These are phyloP conservation scores for Ogataea neopini DNA, from an alignment of 805 yeast species.

Conservation along the genomic window DNA sequence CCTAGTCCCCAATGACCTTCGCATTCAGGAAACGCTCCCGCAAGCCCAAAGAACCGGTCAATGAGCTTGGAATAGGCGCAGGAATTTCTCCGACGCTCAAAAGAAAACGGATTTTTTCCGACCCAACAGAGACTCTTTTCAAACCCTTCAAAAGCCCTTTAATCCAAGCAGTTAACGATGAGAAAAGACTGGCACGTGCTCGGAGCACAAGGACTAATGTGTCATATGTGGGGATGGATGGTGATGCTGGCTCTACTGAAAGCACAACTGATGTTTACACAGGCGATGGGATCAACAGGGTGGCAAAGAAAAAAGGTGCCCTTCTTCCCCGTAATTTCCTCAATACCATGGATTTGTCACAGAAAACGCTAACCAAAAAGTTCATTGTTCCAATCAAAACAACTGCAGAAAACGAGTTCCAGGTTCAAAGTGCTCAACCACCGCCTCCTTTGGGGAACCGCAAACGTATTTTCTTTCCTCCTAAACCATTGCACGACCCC, in stretches of 20 bases:
- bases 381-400: conserved; percentile 64
- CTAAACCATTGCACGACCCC: conserved; percentile 95
- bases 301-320: conserved; percentile 54
- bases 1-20: neutral
- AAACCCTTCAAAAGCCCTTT: conserved; percentile 74
- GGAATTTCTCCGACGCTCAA: conserved; percentile 59
- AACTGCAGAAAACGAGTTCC: conserved; percentile 36
- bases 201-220: conserved; percentile 38
- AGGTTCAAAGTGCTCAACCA: conserved; percentile 38
- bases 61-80: conserved; percentile 67
- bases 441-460: conserved; percentile 86
- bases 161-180: neutral
- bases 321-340: conserved; percentile 55
- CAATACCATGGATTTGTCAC: conserved; percentile 41
- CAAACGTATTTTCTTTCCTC: conserved; percentile 67
- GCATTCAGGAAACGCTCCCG: conserved; percentile 4
- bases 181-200: conserved; percentile 28
- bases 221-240: conserved; percentile 40
- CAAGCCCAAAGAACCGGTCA: conserved; percentile 20
- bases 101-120: conserved; percentile 54
- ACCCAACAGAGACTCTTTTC: conserved; percentile 52
- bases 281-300: conserved; percentile 34
- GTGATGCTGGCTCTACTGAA: no score
- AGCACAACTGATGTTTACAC: neutral
- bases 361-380: conserved; percentile 44